phyloP scores from a whole-genome alignment of 257 asterid genomes.

The Solanum commersonii region DNA sequence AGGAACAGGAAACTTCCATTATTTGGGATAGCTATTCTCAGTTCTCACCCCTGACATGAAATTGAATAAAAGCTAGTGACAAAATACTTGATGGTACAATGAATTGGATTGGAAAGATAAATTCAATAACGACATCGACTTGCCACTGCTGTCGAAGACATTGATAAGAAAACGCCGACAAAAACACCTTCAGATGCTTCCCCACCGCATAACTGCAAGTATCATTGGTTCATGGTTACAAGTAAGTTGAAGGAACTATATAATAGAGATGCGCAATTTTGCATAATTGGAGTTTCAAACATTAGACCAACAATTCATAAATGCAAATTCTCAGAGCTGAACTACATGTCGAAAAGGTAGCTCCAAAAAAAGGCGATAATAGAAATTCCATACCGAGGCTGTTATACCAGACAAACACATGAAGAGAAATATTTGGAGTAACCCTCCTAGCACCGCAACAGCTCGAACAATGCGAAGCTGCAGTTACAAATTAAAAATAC shows the following conservation, averaged over 20 bases:
- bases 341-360: not conserved
- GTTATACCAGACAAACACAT: constrained; percentile 85
- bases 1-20: not conserved
- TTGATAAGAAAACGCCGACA: constrained; percentile 83
- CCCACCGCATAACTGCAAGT: constrained; percentile 71
- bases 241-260: not conserved
- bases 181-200: constrained; percentile 82
- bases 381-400: constrained; percentile 44
- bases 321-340: not conserved
- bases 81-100: not conserved
- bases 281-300: not conserved
- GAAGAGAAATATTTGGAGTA: constrained; percentile 72
- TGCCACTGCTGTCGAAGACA: constrained; percentile 97
- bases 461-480: constrained; percentile 83
- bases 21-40: not conserved
- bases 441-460: constrained; percentile 77
- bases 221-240: not conserved
- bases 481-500: constrained; percentile 7
- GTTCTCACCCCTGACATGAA: not conserved
- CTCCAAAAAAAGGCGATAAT: not conserved
- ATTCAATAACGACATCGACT: constrained; percentile 2
- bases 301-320: not conserved
- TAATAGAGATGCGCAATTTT: not conserved
- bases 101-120: not conserved
- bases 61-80: not conserved